These are phyloP conservation scores for Vickermania ingenoplastis DNA, from an alignment of 208 protist genomes.

Conservation along the genomic window DNA sequence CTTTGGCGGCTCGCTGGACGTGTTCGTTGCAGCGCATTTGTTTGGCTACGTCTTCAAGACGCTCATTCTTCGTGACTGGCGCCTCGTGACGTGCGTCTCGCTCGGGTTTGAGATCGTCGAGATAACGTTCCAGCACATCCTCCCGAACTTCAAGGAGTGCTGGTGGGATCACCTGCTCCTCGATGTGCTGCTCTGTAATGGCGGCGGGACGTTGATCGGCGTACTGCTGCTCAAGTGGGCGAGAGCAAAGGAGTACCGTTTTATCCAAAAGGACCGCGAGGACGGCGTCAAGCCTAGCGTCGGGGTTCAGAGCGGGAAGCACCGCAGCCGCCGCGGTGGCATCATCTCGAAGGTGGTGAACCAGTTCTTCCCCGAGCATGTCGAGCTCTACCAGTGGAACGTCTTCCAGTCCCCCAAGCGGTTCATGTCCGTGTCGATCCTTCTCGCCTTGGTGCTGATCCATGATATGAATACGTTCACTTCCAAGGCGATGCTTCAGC, in stretches of 20 bases:
- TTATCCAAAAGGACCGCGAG: conserved; percentile 63
- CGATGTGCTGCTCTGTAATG: conserved; percentile 95
- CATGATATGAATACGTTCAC: conserved; percentile 95
- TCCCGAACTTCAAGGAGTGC: conserved; percentile 97
- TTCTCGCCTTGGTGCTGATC: conserved; percentile 78
- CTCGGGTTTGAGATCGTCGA: conserved; percentile 94
- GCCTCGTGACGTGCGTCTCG: conserved; percentile 74
- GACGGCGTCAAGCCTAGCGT: conserved; percentile 30
- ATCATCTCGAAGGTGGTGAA: conserved; percentile 16
- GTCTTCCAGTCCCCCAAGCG: conserved; percentile 61
- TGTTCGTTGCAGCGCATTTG: conserved; percentile 92
- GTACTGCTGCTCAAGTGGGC: conserved; percentile 49
- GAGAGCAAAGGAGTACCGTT: conserved; percentile 70
- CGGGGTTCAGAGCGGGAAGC: not conserved
- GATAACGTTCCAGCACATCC: conserved; percentile 90
- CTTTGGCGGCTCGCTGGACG: conserved; percentile 80
- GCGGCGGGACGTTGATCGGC: conserved; percentile 89
- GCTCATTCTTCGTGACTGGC: conserved; percentile 90
- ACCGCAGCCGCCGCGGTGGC: not conserved
- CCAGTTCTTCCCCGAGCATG: conserved; percentile 80
- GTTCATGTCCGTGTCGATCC: conserved; percentile 49
- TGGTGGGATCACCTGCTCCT: conserved; percentile 97
- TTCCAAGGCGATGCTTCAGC: conserved; percentile 92
- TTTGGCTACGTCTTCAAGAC: conserved; percentile 93
- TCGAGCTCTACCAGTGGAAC: conserved; percentile 89